A percentile compares a stretch with the other conserved stretches of the same genome.
These are phyloP conservation scores for Friedmanniomyces endolithicus DNA, from an alignment of 495 filamentous ascomycete genomes.

Conservation along the genomic window DNA sequence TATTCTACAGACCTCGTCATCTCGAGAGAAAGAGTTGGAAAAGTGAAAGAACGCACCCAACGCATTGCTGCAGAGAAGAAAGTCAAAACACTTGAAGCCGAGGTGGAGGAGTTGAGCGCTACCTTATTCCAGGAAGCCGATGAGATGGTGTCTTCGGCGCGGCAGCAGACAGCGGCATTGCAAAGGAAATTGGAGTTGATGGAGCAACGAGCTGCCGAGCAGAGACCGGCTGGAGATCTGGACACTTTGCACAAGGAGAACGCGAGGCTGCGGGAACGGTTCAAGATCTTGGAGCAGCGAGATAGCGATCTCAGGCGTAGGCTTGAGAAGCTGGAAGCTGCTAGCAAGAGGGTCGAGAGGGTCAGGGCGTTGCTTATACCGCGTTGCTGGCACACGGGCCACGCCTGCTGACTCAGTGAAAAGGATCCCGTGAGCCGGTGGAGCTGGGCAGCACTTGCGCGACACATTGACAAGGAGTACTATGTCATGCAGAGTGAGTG, in stretches of 20 bases:
- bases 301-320: conserved; percentile 63
- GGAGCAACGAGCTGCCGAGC: conserved; percentile 47
- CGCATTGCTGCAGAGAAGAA: conserved; percentile 64
- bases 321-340: conserved; percentile 45
- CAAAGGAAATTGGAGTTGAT: conserved; percentile 56
- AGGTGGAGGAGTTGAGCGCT: conserved; percentile 81
- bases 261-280: conserved; percentile 60
- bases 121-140: conserved; percentile 88
- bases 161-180: conserved; percentile 63
- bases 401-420: no score
- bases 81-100: conserved; percentile 55
- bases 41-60: conserved; percentile 55
- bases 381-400: conserved; percentile 8
- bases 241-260: conserved; percentile 59
- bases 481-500: conserved; percentile 3
- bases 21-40: conserved; percentile 46
- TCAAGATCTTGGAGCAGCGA: conserved; percentile 53
- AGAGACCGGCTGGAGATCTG: conserved; percentile 52
- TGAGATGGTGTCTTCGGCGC: conserved; percentile 89
- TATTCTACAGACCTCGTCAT: conserved; percentile 9
- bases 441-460: no score
- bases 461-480: conserved; percentile 3
- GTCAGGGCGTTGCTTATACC: conserved; percentile 48
- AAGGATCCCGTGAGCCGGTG: no score
- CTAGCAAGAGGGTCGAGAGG: conserved; percentile 45